Base-by-base conservation (phyloP, 2,329 filamentous ascomycete species). In the Trichophyton schoenleinii region DNA sequence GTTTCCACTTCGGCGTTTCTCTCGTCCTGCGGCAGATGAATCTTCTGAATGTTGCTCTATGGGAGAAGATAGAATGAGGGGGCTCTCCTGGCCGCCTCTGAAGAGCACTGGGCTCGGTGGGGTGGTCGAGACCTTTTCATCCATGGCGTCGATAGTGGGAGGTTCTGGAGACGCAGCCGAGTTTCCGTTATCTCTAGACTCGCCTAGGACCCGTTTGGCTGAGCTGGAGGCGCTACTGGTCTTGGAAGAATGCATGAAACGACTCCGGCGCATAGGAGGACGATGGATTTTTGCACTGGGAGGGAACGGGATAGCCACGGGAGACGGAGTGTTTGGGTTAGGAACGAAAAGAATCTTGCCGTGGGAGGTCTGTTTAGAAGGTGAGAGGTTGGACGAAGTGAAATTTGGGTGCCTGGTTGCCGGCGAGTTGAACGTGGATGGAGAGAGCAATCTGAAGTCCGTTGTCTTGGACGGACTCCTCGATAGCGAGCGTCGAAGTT, bases 381-480 rank as follows among this genome's bases (percentile, higher is more conserved):
- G 83, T 25, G 85, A 85, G 49, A 84, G 75, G 41, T 81, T 79
- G 53, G 82, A 83, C 57, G 77, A 73, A 57, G 77, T 71, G 66
- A 76, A 76, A 57, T 75, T 74, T 53, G 77, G 68, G 63, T 71
- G 75, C 66, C 79, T 80, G 53, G 78, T 75, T 61, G 84, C 82
- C 38, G 78, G 73, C 63, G 80, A 75, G 57, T 76, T 73, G 15
- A 77, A 75, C 63, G 78, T 75, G 28, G 79, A 75, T 22, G 73
- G 69, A 11, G 76, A 79, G 67, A 83, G 78, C 60, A 95, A 77
- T 61, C 83, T 81, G 72, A 94, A 92, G 68, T 82, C 80, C 62
- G 81, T 81, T 49, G 78, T 79, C 73, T 94, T 95, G 36, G 92
- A 96, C 9, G 92, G 92, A n/a, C 92, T 96, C 68, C 91, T 84